These are phyloP conservation scores for Sporothrix pseudoabietina DNA, from an alignment of 2,329 filamentous ascomycete genomes.

Conservation along the genomic window DNA sequence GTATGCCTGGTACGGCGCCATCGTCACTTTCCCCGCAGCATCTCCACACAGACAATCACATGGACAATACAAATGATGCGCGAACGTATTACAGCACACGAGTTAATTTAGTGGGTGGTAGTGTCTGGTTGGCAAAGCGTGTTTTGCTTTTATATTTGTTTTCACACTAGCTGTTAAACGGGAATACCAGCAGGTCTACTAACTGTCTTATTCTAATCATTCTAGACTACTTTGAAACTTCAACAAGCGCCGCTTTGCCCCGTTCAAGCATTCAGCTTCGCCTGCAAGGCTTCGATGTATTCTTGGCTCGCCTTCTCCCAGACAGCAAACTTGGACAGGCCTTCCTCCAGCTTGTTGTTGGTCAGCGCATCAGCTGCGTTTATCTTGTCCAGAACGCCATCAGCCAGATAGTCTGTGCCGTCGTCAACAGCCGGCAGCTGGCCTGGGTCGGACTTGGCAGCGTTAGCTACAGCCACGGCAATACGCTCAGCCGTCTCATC, in stretches of 20 bases:
- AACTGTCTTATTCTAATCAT: background rate
- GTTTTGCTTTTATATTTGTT: too few relatives aligned
- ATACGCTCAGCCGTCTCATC: slow-evolving; percentile 18
- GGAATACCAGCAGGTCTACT: background rate
- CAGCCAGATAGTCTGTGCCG: slow-evolving; percentile 6
- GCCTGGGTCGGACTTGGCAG: background rate
- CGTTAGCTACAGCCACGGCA: background rate
- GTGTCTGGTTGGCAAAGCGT: background rate
- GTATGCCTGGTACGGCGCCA: background rate
- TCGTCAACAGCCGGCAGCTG: slow-evolving; percentile 4
- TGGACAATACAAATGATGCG: background rate
- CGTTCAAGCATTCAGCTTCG: background rate
- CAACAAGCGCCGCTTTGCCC: background rate
- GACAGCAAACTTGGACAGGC: slow-evolving; percentile 2
- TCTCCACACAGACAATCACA: slow-evolving; percentile 1
- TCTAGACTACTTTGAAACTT: background rate
- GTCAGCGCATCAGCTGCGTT: slow-evolving; percentile 16
- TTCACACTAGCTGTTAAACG: background rate
- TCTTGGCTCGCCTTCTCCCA: slow-evolving; percentile 18
- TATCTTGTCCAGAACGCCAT: slow-evolving; percentile 18
- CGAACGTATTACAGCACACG: background rate
- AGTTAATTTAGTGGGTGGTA: background rate
- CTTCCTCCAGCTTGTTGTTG: slow-evolving; percentile 23
- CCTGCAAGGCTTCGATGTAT: slow-evolving; percentile 19
- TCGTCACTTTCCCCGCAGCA: slow-evolving; percentile 3